These are phyloP conservation scores for Dissophora ornata DNA, from an alignment of 192 early-diverging fungal genomes.

Conservation along the genomic window DNA sequence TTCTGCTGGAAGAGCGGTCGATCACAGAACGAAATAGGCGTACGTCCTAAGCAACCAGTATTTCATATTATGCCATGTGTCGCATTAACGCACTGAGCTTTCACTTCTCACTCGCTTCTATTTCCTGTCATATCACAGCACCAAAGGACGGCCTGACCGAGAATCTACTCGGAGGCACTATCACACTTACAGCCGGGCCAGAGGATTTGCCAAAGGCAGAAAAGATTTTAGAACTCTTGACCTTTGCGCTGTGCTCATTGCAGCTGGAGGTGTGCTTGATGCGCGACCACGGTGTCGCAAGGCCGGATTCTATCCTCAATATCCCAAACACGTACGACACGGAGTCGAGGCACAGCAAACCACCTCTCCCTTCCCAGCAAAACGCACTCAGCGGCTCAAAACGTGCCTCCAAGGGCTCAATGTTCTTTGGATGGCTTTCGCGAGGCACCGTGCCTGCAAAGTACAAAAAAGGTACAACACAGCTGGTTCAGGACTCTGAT, in stretches of 20 bases:
- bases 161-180: constrained; percentile 39
- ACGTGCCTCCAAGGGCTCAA: constrained; percentile 46
- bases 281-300: constrained; percentile 73
- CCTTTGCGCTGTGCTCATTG: constrained; percentile 82
- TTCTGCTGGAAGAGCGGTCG: constrained; percentile 31
- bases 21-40: constrained; percentile 22
- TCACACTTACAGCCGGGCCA: constrained; percentile 20
- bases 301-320: constrained; percentile 15
- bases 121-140: constrained; percentile 1
- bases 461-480: constrained; percentile 38
- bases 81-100: too few species aligned
- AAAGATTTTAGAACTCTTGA: constrained; percentile 77
- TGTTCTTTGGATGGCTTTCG: constrained; percentile 47
- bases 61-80: too few species aligned
- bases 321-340: constrained; percentile 14
- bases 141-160: constrained; percentile 21
- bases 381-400: constrained; percentile 28
- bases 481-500: constrained; percentile 17
- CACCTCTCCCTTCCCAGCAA: constrained; percentile 15
- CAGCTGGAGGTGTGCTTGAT: constrained; percentile 80
- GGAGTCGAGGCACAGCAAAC: constrained; percentile 12
- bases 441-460: constrained; percentile 37
- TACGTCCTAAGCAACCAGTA: too few species aligned
- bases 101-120: too few species aligned
- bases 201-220: constrained; percentile 74